Conservation (phyloP, 148 eudicot genomes). For the Mesembryanthemum crystallinum region DNA sequence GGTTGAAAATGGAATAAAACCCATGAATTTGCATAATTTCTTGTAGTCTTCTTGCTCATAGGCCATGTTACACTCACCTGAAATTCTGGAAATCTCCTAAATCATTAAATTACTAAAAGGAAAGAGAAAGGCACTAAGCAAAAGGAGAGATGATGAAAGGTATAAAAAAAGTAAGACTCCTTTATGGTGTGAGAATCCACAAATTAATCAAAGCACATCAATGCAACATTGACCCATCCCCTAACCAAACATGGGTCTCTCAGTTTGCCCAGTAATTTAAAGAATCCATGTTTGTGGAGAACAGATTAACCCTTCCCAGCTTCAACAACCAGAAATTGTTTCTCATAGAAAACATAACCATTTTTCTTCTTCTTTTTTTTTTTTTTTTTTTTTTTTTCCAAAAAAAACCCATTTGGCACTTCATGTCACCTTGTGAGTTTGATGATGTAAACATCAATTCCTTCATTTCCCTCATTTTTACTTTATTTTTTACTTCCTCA, state of each 20-base stretch:
- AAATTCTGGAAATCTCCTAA: conserved; percentile 9
- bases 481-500: not conserved
- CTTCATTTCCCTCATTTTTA: not conserved
- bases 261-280: conserved; percentile 20
- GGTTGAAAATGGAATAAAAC: conserved; percentile 22
- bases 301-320: not conserved
- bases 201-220: conserved; percentile 26
- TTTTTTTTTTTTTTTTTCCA: not conserved
- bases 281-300: conserved; percentile 20
- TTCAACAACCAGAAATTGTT: not conserved
- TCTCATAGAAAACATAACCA: not conserved
- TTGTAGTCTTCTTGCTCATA: conserved; percentile 11
- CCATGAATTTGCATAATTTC: conserved; percentile 21
- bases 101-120: conserved; percentile 12
- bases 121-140: conserved; percentile 24
- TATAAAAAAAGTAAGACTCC: conserved; percentile 30
- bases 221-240: conserved; percentile 30
- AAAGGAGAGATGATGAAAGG: conserved; percentile 32
- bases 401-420: not conserved
- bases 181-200: conserved; percentile 33
- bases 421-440: too few relatives aligned
- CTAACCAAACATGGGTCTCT: conserved; percentile 18
- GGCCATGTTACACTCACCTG: conserved; percentile 23
- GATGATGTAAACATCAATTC: not conserved
- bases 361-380: not conserved